Conservation (phyloP, 2,329 filamentous ascomycete genomes). For the Apiospora rasikravindrae region DNA sequence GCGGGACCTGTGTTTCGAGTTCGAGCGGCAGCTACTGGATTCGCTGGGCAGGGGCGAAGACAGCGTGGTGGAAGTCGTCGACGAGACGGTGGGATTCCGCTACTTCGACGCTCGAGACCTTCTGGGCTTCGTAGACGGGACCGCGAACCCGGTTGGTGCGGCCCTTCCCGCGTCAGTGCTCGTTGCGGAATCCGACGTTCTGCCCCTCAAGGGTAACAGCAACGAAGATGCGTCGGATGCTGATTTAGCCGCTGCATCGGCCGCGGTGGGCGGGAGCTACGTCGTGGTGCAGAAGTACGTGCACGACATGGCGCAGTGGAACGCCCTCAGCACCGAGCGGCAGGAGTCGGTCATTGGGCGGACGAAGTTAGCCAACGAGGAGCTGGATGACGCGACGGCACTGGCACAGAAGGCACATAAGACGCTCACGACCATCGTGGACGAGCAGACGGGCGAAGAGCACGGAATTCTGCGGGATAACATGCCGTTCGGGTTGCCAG, state of each 20-base stretch:
- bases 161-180: slow-evolving; percentile 50
- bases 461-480: slow-evolving; percentile 62
- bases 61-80: slow-evolving; percentile 49
- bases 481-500: slow-evolving; percentile 64
- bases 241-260: not conserved
- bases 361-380: slow-evolving; percentile 62
- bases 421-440: slow-evolving; percentile 57
- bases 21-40: slow-evolving; percentile 60
- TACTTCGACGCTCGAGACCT: slow-evolving; percentile 65
- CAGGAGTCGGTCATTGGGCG: slow-evolving; percentile 63
- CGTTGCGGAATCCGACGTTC: slow-evolving; percentile 47
- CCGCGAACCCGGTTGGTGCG: slow-evolving; percentile 59
- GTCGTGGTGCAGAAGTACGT: slow-evolving; percentile 65
- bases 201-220: not conserved
- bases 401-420: slow-evolving; percentile 55
- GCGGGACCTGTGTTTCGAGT: slow-evolving; percentile 62
- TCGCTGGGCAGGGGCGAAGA: slow-evolving; percentile 44
- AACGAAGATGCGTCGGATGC: not conserved
- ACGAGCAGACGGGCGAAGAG: slow-evolving; percentile 52
- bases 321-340: slow-evolving; percentile 49
- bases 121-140: slow-evolving; percentile 65
- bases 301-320: slow-evolving; percentile 57
- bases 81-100: slow-evolving; percentile 61
- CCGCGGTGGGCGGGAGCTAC: slow-evolving; percentile 56
- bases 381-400: slow-evolving; percentile 55